phyloP scores from a whole-genome alignment of 331 rosid genomes.

The Acacia concinna region DNA sequence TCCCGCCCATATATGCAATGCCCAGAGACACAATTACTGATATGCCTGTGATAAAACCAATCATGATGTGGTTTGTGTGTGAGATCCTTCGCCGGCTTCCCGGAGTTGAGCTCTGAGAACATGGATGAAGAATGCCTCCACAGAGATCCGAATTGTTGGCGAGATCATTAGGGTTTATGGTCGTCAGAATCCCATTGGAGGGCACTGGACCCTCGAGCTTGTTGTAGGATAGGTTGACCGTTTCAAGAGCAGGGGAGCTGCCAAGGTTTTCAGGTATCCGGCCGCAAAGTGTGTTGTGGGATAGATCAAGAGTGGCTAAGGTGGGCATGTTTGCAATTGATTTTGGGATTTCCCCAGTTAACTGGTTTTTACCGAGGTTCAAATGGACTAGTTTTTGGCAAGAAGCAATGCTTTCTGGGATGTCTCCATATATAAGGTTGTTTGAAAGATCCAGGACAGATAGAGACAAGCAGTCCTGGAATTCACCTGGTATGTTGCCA shows the following conservation, averaged over 20 bases:
- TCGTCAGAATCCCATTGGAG: conserved; percentile 57
- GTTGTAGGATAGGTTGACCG: conserved; percentile 77
- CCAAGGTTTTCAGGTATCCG: conserved; percentile 71
- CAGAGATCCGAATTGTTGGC: conserved; percentile 77
- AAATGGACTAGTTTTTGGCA: conserved; percentile 75
- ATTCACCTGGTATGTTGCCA: conserved; percentile 66
- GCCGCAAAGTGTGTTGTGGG: conserved; percentile 71
- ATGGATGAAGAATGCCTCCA: conserved; percentile 77
- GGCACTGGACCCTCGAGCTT: conserved; percentile 86
- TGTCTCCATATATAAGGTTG: conserved; percentile 59
- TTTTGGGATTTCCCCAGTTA: conserved; percentile 68
- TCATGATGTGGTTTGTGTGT: conserved; percentile 47
- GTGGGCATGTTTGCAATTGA: conserved; percentile 67
- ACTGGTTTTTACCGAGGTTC: conserved; percentile 61
- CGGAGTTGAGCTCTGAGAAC: conserved; percentile 42
- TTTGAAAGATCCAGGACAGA: conserved; percentile 75
- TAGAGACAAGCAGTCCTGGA: conserved; percentile 69
- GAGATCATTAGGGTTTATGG: conserved; percentile 67
- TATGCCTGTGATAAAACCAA: conserved; percentile 59
- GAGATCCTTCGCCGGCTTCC: conserved; percentile 34
- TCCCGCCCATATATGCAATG: conserved; percentile 46
- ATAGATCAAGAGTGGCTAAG: conserved; percentile 78
- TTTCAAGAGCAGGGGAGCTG: conserved; percentile 74
- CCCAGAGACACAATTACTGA: conserved; percentile 51
- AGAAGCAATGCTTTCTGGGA: conserved; percentile 80